These are phyloP conservation scores for Hanseniaspora gamundiae DNA, from an alignment of 1,139 yeast genomes.

Conservation along the genomic window DNA sequence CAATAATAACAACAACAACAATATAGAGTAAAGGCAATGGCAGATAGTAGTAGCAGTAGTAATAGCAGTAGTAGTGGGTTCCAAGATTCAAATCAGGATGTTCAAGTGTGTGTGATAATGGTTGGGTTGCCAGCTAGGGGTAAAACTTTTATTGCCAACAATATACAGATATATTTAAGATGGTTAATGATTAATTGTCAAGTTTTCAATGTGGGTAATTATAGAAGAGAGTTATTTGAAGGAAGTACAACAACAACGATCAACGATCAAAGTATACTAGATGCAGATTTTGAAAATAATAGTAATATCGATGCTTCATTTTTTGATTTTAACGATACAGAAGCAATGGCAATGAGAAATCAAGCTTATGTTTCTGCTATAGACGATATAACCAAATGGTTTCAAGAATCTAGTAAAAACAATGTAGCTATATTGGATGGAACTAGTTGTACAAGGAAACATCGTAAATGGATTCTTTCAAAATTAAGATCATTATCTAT, in stretches of 20 bases:
- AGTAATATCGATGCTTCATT: conserved; percentile 44
- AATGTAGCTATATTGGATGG: conserved; percentile 89
- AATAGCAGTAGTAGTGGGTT: not conserved
- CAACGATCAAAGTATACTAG: not conserved
- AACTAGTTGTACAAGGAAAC: conserved; percentile 59
- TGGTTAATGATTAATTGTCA: conserved; percentile 86
- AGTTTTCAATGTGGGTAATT: conserved; percentile 82
- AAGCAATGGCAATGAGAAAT: conserved; percentile 49
- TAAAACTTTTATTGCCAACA: conserved; percentile 55
- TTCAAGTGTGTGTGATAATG: conserved; percentile 66
- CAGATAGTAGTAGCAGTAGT: not conserved
- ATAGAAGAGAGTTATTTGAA: conserved; percentile 40
- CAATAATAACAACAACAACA: not conserved
- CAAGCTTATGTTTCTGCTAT: conserved; percentile 66
- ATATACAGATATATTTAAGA: conserved; percentile 72
- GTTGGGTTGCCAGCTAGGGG: conserved; percentile 62
- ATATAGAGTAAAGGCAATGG: not conserved
- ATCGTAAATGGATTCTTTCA: conserved; percentile 55
- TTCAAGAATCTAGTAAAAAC: conserved; percentile 38
- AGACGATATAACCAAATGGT: conserved; percentile 83
- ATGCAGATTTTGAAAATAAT: conserved; percentile 33
- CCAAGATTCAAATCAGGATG: conserved; percentile 34
- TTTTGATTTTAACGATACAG: conserved; percentile 55
- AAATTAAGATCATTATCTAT: conserved; percentile 55
- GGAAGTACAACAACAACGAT: conserved; percentile 29